phyloP scores from a whole-genome alignment of 2,329 filamentous ascomycete genomes.

The Exophiala lecanii-corni region DNA sequence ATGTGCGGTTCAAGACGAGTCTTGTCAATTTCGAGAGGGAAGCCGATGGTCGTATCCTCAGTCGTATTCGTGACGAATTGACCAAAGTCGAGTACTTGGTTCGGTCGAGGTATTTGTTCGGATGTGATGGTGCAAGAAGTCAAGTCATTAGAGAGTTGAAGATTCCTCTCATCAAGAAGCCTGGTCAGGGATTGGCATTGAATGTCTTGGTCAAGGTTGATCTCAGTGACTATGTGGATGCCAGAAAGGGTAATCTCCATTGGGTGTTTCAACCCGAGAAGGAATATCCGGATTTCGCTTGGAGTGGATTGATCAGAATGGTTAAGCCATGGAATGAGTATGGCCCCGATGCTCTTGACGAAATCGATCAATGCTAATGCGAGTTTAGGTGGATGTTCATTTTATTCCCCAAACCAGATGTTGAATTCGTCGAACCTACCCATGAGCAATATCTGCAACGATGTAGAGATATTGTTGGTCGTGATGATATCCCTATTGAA shows the following conservation, averaged over 20 bases:
- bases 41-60: slow-evolving; percentile 31
- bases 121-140: slow-evolving; percentile 52
- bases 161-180: slow-evolving; percentile 43
- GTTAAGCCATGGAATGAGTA: slow-evolving; percentile 58
- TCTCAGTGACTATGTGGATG: slow-evolving; percentile 45
- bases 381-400: slow-evolving; percentile 50
- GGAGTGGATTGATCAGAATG: slow-evolving; percentile 52
- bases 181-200: slow-evolving; percentile 46
- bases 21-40: slow-evolving; percentile 31
- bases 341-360: slow-evolving; percentile 1
- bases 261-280: slow-evolving; percentile 55
- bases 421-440: slow-evolving; percentile 38
- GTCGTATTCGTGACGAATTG: slow-evolving; percentile 35
- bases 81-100: slow-evolving; percentile 30
- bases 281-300: slow-evolving; percentile 50
- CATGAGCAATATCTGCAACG: slow-evolving; percentile 45
- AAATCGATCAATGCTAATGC: not conserved
- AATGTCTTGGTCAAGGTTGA: slow-evolving; percentile 50
- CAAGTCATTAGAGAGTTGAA: slow-evolving; percentile 44
- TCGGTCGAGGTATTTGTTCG: slow-evolving; percentile 52
- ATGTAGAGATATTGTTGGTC: slow-evolving; percentile 51
- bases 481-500: slow-evolving; percentile 48
- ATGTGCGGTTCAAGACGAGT: slow-evolving; percentile 37
- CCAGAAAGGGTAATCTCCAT: slow-evolving; percentile 56
- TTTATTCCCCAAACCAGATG: slow-evolving; percentile 42